Percentiles rank a stretch among this genome's conserved stretches.
Conservation (phyloP, 2,329 filamentous ascomycete species). For the Alternaria tenuissima region DNA sequence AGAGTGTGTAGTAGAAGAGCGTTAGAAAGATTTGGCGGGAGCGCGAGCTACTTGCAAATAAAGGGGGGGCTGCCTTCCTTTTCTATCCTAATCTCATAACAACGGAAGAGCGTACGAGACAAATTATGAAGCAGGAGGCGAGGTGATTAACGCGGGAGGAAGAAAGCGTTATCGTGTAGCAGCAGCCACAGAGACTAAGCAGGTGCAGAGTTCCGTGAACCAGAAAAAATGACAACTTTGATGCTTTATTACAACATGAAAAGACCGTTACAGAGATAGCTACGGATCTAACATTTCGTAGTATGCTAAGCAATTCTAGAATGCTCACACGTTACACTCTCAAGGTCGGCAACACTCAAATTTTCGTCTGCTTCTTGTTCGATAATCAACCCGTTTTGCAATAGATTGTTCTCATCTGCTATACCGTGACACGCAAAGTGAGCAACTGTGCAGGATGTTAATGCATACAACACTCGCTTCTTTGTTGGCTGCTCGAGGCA, state of each 20-base stretch:
- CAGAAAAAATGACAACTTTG: constrained; percentile 10
- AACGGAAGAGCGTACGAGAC: constrained; percentile 19
- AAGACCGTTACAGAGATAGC: constrained; percentile 11
- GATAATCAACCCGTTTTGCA: constrained; percentile 10
- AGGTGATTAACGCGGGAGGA: constrained; percentile 14
- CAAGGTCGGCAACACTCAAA: constrained; percentile 9
- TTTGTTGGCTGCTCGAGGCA: constrained; percentile 8
- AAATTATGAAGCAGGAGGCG: constrained; percentile 17
- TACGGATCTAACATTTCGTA: constrained; percentile 8
- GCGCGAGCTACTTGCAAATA: constrained; percentile 12
- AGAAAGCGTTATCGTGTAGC: constrained; percentile 11
- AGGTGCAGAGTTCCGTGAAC: constrained; percentile 10
- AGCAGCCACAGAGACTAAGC: constrained; percentile 12
- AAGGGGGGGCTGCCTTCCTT: constrained; percentile 15
- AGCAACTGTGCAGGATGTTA: constrained; percentile 8
- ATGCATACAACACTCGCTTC: constrained; percentile 9
- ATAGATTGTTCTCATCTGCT: constrained; percentile 11
- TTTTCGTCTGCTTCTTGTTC: constrained; percentile 7
- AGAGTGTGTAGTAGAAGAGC: background rate
- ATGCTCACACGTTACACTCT: constrained; percentile 12
- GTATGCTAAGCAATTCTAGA: constrained; percentile 12
- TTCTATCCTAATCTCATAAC: constrained; percentile 16
- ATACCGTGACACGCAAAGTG: constrained; percentile 10
- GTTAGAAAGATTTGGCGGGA: constrained; percentile 18
- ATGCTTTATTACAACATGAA: constrained; percentile 13